These are phyloP conservation scores for Ilyonectria robusta DNA, from an alignment of 2,329 filamentous ascomycete genomes.

Conservation along the genomic window DNA sequence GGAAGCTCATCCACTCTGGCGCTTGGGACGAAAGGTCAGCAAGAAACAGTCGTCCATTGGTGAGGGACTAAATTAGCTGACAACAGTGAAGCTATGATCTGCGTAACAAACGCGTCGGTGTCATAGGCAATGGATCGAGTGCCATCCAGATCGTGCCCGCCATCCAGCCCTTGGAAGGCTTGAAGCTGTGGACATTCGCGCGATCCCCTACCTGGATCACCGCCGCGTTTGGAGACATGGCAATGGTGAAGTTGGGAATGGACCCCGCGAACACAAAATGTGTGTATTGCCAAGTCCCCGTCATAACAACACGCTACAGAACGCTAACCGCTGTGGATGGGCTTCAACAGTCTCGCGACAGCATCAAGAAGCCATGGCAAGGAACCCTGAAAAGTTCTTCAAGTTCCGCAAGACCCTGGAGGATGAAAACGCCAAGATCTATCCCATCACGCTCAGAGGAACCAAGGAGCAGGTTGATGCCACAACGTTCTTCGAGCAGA, in stretches of 20 bases:
- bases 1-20: slow-evolving; percentile 24
- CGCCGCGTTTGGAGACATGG: slow-evolving; percentile 14
- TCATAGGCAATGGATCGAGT: slow-evolving; percentile 24
- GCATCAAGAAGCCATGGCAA: slow-evolving; percentile 29
- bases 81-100: slow-evolving; percentile 3
- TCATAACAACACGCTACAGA: background rate
- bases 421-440: slow-evolving; percentile 12
- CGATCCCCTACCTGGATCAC: slow-evolving; percentile 22
- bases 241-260: slow-evolving; percentile 29
- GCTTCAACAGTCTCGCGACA: slow-evolving; percentile 17
- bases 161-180: slow-evolving; percentile 3
- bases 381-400: slow-evolving; percentile 22
- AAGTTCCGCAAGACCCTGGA: slow-evolving; percentile 28
- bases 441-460: slow-evolving; percentile 17
- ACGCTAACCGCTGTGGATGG: background rate
- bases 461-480: slow-evolving; percentile 9
- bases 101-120: slow-evolving; percentile 5
- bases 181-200: slow-evolving; percentile 18
- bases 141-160: slow-evolving; percentile 25
- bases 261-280: slow-evolving; percentile 26
- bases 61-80: background rate
- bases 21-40: slow-evolving; percentile 18
- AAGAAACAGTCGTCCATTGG: too few species aligned
- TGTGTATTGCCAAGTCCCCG: background rate
- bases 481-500: background rate